A percentile compares a stretch with the other conserved stretches of the same genome.
Conservation (phyloP, 108 stramenopile genomes). For the Skeletonema potamos region DNA sequence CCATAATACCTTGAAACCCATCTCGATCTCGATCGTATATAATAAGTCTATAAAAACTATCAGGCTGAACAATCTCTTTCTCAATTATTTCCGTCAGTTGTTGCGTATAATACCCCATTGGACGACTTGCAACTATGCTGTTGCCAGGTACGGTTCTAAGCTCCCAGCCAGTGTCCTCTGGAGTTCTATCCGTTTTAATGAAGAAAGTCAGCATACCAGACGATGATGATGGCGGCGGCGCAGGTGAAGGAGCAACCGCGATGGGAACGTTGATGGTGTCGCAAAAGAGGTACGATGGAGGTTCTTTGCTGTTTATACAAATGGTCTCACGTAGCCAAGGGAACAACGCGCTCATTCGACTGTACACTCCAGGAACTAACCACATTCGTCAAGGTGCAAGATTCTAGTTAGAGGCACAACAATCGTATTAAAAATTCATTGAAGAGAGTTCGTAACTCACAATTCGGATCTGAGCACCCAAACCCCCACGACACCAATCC, state of each 20-base stretch:
- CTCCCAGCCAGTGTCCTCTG: conserved; percentile 32
- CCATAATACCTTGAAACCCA: conserved; percentile 27
- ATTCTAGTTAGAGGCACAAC: background rate
- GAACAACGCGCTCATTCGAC: conserved; percentile 16
- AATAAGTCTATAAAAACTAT: conserved; percentile 22
- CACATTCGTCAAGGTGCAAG: too few species aligned
- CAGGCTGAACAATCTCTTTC: conserved; percentile 25
- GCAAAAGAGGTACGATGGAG: conserved; percentile 26
- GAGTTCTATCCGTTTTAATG: conserved; percentile 20
- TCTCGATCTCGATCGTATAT: conserved; percentile 23
- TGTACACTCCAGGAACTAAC: conserved; percentile 37
- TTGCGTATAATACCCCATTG: conserved; percentile 20
- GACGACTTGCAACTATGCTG: conserved; percentile 5
- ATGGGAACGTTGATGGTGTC: background rate
- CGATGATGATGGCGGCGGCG: conserved; percentile 6
- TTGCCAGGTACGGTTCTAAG: conserved; percentile 8
- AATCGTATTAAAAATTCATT: too few species aligned
- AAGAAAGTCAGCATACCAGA: conserved; percentile 23
- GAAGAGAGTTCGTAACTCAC: background rate
- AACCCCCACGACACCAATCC: conserved; percentile 42
- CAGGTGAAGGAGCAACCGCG: conserved; percentile 7
- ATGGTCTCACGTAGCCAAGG: conserved; percentile 21
- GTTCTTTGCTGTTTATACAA: conserved; percentile 19
- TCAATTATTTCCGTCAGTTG: conserved; percentile 11
- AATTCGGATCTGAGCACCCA: conserved; percentile 37